phyloP scores from a whole-genome alignment of 495 filamentous ascomycete species.

The Neurospora sp. region DNA sequence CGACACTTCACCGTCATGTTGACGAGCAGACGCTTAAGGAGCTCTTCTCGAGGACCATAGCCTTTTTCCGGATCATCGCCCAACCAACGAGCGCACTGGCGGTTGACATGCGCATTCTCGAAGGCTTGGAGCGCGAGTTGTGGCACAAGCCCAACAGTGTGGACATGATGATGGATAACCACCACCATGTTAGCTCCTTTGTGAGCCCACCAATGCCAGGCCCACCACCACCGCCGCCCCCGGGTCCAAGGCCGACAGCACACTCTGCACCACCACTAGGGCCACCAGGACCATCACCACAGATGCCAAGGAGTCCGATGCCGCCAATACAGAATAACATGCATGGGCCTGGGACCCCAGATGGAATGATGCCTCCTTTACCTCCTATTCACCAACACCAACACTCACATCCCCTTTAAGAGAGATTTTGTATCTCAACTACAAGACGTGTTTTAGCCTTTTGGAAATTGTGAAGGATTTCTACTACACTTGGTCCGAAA shows the following conservation, averaged over 20 bases:
- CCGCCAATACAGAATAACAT: neutral
- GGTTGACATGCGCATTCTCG: conserved; percentile 58
- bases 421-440: neutral
- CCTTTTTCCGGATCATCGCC: conserved; percentile 51
- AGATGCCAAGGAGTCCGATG: neutral
- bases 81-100: conserved; percentile 57
- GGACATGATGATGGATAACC: conserved; percentile 8
- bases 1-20: conserved; percentile 42
- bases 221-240: neutral
- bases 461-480: neutral
- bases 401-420: neutral
- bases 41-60: conserved; percentile 56
- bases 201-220: neutral
- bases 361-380: conserved; percentile 6
- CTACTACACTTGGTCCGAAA: neutral
- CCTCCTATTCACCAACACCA: conserved; percentile 14
- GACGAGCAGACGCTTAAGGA: conserved; percentile 35
- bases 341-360: neutral
- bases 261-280: neutral
- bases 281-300: neutral
- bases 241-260: neutral
- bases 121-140: conserved; percentile 47
- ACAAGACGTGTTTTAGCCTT: neutral
- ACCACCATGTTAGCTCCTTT: neutral
- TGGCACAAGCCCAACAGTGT: conserved; percentile 8